Percentiles rank a stretch among this genome's conserved stretches.
Evolutionary conservation across 805 yeast genomes (phyloP).

Genomic region (Ascoidea asiatica): DNA sequence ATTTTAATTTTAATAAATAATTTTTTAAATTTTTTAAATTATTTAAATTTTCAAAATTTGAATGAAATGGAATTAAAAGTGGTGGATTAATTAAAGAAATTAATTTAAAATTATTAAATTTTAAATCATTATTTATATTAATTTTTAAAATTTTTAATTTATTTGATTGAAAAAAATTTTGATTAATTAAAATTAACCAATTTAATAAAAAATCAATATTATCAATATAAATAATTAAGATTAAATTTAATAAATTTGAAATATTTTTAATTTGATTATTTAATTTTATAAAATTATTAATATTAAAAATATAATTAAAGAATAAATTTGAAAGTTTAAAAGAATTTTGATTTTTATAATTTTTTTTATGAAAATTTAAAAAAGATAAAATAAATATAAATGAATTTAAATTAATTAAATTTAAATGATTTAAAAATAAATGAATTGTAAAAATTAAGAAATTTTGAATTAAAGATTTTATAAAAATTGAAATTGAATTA

Average conservation of each 20-base stretch:
- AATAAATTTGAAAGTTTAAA: background rate
- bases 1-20: too few species aligned
- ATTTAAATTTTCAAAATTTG: background rate
- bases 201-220: background rate
- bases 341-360: background rate
- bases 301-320: background rate
- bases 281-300: too few species aligned
- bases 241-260: too few species aligned
- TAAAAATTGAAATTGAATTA: too few species aligned
- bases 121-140: too few species aligned
- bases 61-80: background rate
- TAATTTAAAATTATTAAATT: too few species aligned
- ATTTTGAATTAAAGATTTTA: too few species aligned
- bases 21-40: too few species aligned
- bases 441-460: background rate
- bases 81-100: background rate
- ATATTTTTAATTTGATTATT: background rate
- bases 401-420: too few species aligned
- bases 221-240: background rate
- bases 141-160: too few species aligned
- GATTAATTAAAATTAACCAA: background rate
- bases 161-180: background rate
- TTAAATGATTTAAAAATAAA: too few species aligned
- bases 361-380: background rate
- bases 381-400: too few species aligned